Conservation (phyloP, 345 rosid genomes). For the Syzygium oleosum region DNA sequence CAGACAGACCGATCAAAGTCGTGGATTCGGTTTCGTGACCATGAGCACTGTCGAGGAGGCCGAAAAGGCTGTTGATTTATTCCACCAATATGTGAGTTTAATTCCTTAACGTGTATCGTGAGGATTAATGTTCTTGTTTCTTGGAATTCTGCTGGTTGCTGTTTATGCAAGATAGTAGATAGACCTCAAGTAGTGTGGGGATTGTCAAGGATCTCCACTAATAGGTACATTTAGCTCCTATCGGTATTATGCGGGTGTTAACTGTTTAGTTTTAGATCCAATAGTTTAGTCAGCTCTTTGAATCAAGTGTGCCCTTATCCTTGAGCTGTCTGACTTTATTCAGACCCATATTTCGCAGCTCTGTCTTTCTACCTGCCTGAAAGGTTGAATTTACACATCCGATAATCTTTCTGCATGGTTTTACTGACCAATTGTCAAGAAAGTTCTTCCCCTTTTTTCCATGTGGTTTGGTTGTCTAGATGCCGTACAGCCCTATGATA, state of each 20-base stretch:
- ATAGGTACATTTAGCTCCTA: background rate
- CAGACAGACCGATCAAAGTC: constrained; percentile 76
- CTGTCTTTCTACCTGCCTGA: background rate
- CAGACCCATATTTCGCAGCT: background rate
- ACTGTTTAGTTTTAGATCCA: background rate
- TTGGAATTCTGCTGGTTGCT: background rate
- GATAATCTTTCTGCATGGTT: background rate
- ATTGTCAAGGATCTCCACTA: background rate
- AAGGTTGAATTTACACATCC: background rate
- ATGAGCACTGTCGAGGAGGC: constrained; percentile 93
- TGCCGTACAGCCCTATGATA: background rate
- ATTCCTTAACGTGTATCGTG: background rate
- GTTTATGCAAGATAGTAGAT: background rate
- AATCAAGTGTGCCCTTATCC: background rate
- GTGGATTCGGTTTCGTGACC: constrained; percentile 97
- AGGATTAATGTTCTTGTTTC: background rate
- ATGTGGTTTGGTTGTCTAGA: background rate
- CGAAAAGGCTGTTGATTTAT: constrained; percentile 66
- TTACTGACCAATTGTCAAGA: background rate
- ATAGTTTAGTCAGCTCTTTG: background rate
- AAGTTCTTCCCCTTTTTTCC: background rate
- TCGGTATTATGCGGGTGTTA: background rate
- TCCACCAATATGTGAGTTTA: constrained; percentile 62
- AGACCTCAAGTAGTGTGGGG: background rate
- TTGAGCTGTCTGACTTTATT: background rate